These are phyloP conservation scores for Parachaetomium inaequale DNA, from an alignment of 495 filamentous ascomycete species.

Conservation along the genomic window DNA sequence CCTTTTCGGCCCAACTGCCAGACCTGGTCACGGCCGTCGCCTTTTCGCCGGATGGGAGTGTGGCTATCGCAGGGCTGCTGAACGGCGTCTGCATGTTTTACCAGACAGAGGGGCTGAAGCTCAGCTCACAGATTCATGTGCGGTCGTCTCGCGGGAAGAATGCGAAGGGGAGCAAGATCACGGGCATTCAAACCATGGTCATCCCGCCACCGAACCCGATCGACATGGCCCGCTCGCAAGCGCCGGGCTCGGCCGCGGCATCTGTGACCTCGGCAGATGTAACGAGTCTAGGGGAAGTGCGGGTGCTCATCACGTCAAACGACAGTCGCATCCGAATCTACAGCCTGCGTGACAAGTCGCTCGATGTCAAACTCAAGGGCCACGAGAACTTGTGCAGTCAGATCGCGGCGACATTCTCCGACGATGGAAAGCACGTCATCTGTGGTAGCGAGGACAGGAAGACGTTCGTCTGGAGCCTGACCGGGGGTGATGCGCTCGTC, in stretches of 20 bases:
- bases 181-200: conserved; percentile 77
- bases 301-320: conserved; percentile 88
- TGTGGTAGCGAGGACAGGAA: conserved; percentile 90
- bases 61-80: conserved; percentile 82
- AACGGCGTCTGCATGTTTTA: conserved; percentile 88
- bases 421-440: conserved; percentile 82
- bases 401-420: conserved; percentile 84
- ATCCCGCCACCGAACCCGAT: conserved; percentile 42
- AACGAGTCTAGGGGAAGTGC: conserved; percentile 60
- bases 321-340: conserved; percentile 93
- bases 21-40: conserved; percentile 92
- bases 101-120: conserved; percentile 88
- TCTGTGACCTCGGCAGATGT: conserved; percentile 22
- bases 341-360: conserved; percentile 72
- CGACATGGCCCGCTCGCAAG: neutral
- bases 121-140: conserved; percentile 80
- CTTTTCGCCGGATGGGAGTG: conserved; percentile 89
- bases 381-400: conserved; percentile 91
- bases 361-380: conserved; percentile 89
- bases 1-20: conserved; percentile 75
- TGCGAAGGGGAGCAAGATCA: conserved; percentile 95
- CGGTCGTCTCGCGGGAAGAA: conserved; percentile 87
- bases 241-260: conserved; percentile 39
- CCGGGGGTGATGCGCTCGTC: conserved; percentile 47
- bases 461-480: conserved; percentile 83